Evolutionary conservation across 495 filamentous ascomycete genomes (phyloP), one percentile per base, ranked within the genome.

Genomic region (Podospora pseudoanserina): DNA sequence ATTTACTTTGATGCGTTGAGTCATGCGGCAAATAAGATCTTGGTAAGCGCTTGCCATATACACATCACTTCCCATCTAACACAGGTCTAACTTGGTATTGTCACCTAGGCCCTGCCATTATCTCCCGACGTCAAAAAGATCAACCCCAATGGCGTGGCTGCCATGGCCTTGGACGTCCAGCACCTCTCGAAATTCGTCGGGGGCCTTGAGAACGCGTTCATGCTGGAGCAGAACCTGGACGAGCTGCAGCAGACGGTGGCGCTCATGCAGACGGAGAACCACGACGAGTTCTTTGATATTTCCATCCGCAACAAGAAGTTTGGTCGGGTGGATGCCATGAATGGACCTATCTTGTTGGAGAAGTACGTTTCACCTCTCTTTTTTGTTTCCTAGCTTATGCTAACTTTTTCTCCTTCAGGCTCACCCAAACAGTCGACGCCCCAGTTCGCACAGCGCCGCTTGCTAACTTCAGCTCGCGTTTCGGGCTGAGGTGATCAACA

Each of bases 1-100:
- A 97, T 99, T 68, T 98, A 98, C 78, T 97, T 97, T 71, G 94
- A 97, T 76, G 96, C 96, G 2, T 85, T 99, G 66, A 91, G 88
- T 66, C 94, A 98, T 77, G 92, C 96, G 5, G 89, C 92, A 7
- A 89, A 89, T 66, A 91, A 89, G 80, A 95, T 99, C 39, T 80
- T 99, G 59, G 90, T 92, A 78, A 71, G 84, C 39, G 49, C 44
- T 32, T 32, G 30, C 1, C 65, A 19, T 5, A 60, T 18, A 23
- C 54, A 44, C 11, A 26, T 23, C 58, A 7, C 34, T 54, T 16
- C 26, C 54, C 34, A 23, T 64, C 69, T 69, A 68, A 66, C 53
- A 63, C n/a, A 15, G 11, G 58, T 20, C 34, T 70, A 54, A 73
- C 63, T 56, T 54, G 70, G 32, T 23, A 34, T 5, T 18, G 44